Conservation (phyloP, 2,329 filamentous ascomycete species). For the Sporothrix phasma region DNA sequence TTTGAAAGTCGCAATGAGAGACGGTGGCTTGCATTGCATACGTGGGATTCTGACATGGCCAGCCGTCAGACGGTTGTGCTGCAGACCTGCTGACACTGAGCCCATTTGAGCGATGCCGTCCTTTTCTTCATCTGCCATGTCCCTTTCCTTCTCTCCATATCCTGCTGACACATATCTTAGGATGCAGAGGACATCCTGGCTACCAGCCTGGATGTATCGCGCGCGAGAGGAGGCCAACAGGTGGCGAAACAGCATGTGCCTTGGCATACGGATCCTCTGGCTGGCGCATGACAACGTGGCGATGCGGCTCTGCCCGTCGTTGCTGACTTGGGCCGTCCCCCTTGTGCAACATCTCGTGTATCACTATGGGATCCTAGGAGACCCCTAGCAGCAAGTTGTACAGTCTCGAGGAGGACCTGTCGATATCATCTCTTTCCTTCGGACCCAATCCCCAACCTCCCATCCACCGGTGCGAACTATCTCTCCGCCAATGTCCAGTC, state of each 20-base stretch:
- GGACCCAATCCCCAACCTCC: too few relatives aligned
- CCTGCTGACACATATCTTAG: not conserved
- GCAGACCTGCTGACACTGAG: not conserved
- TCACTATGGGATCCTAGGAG: not conserved
- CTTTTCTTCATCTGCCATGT: not conserved
- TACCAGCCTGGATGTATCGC: too few relatives aligned
- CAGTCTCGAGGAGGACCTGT: not conserved
- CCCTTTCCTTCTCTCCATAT: not conserved
- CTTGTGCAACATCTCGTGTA: slow-evolving; percentile 1
- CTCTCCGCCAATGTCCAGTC: not conserved
- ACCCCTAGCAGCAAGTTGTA: not conserved
- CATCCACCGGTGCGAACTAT: not conserved
- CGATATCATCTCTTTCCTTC: not conserved
- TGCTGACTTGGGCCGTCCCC: not conserved
- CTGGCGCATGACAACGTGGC: not conserved
- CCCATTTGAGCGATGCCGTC: not conserved
- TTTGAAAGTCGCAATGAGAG: not conserved
- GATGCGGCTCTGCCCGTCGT: not conserved
- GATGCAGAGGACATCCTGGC: too few relatives aligned
- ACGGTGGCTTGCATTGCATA: not conserved
- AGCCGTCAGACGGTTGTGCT: not conserved
- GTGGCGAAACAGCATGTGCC: not conserved
- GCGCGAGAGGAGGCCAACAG: not conserved
- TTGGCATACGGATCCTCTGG: not conserved
- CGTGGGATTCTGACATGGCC: not conserved